Conservation (phyloP, 1,284 basidiomycete genomes). For the Leccinum pachyderme region DNA sequence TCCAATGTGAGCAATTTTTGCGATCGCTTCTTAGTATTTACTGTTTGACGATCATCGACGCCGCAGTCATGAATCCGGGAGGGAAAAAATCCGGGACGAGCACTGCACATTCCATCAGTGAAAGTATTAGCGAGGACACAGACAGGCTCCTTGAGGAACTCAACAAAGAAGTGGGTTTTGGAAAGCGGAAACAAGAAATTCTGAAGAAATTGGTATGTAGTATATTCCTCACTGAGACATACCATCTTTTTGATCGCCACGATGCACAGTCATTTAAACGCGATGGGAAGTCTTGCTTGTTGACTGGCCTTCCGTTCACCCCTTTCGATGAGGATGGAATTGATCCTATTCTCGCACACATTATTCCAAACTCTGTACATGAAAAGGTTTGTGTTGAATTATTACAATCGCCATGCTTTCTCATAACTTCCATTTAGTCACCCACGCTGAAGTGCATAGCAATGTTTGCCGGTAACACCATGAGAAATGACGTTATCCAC, state of each 20-base stretch:
- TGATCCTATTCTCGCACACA: not conserved
- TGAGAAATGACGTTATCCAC: not conserved
- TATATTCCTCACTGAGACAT: not conserved
- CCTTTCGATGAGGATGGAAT: not conserved
- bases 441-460: not conserved
- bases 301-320: not conserved
- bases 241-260: not conserved
- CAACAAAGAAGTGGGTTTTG: no score
- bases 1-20: constrained; percentile 4
- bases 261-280: not conserved
- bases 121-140: not conserved
- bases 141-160: not conserved
- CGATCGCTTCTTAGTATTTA: not conserved
- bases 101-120: not conserved
- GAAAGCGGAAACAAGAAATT: not conserved
- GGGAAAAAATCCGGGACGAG: not conserved
- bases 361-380: not conserved
- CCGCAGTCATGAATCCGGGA: not conserved
- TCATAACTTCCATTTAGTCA: not conserved
- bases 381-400: not conserved
- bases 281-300: not conserved
- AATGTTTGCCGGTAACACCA: not conserved
- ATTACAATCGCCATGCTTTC: not conserved
- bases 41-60: not conserved
- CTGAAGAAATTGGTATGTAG: not conserved